Conservation (phyloP, 345 rosid species). For the Microcos paniculata region DNA sequence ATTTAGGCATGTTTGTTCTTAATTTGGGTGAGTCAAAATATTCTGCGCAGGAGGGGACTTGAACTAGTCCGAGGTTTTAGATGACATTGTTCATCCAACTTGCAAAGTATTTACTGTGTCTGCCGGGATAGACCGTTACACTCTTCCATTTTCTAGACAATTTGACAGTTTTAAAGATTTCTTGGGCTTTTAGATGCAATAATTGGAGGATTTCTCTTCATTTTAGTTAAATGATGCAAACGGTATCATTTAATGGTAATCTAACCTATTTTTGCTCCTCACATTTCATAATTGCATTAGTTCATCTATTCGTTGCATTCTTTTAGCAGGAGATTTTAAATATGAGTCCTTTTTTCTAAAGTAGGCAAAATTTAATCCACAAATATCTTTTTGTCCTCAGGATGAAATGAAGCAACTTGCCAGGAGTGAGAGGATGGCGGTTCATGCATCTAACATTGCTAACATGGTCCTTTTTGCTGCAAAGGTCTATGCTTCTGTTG, state of each 20-base stretch:
- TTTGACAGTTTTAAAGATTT: too few relatives aligned
- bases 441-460: slow-evolving; percentile 56
- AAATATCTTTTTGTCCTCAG: slow-evolving; percentile 31
- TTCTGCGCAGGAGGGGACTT: too few relatives aligned
- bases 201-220: too few relatives aligned
- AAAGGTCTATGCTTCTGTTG: slow-evolving; percentile 69
- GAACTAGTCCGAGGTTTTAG: background rate
- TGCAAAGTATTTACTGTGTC: too few relatives aligned
- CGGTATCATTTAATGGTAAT: background rate
- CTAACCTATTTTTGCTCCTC: too few relatives aligned
- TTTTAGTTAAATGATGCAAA: background rate
- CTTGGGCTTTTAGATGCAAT: too few relatives aligned
- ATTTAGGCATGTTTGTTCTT: too few relatives aligned
- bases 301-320: background rate
- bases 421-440: slow-evolving; percentile 59
- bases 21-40: too few relatives aligned
- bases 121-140: too few relatives aligned
- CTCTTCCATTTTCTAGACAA: too few relatives aligned
- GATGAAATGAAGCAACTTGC: slow-evolving; percentile 72
- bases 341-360: background rate
- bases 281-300: background rate
- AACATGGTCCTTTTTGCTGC: slow-evolving; percentile 70
- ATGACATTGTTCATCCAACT: background rate
- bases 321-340: background rate
- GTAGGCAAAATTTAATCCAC: background rate